Evolutionary conservation across 2,329 filamentous ascomycete species (phyloP), one percentile per base, ranked within the genome.

Genomic region (Fulvia fulva): DNA sequence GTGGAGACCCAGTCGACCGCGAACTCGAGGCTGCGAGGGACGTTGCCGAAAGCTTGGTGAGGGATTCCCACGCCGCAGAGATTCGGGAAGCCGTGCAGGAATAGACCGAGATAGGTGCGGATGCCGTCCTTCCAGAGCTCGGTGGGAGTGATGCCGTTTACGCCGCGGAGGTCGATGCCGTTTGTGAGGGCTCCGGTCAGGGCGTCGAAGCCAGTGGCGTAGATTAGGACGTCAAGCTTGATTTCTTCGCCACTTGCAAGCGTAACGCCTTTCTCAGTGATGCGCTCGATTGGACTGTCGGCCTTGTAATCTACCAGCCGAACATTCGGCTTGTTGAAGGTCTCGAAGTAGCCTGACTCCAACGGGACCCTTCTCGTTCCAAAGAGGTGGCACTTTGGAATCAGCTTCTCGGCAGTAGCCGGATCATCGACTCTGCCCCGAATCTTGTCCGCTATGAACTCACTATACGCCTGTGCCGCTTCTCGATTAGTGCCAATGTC

Each of bases 271-370:
- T 61, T 71, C 3, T 67, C 65, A 0, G 70, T 75, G 41, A 81
- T 73, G 12, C 70, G 63, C 5, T 65, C 66, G 58, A 83, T 80
- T 0, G 76, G 72, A 3, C 73, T 76, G 5, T 71, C 63, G 11
- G 76, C 78, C 25, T 34, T 53, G n/a, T 81, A 62, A 45, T 78
- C 71, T 1, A 83, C 72, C 1, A 83, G 63, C 1, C 76, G 64
- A 3, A 83, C 78, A 30, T 79, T 76, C 0, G 72, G 68, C 22
- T 72, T 73, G 60, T 81, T 76, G 55, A 78, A 74, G 3, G 75
- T 71, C 57, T 83, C 80, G 60, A 77, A 83, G 64, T 80, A 82
- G 45, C 72, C 70, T 41, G 77, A 68, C 62, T 83, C 81, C 0
- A 82, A 71, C 0, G 70, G 60, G 5, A 63, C 56, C 1, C 62